Evolutionary conservation across 192 early-diverging fungal species (phyloP).

Genomic region (Coemansia sp.): DNA sequence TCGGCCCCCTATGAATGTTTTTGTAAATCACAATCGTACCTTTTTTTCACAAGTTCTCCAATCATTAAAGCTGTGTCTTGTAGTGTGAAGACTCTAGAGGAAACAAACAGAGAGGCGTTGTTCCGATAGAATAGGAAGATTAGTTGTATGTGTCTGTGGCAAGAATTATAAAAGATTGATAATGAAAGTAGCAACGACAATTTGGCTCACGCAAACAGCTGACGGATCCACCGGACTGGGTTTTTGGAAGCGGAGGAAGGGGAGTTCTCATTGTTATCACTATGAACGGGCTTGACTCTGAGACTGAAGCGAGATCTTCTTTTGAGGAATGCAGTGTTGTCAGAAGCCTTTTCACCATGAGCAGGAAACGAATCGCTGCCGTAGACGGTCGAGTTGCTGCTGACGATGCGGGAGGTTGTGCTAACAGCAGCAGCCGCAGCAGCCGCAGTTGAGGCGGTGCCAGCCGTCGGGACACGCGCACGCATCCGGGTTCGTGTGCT

Average conservation of each 20-base stretch:
- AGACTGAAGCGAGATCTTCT: not conserved
- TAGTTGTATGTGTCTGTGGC: no score
- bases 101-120: not conserved
- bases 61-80: no score
- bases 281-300: not conserved
- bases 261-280: no score
- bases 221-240: conserved; percentile 16
- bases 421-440: no score
- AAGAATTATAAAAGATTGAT: no score
- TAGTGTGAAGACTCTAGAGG: not conserved
- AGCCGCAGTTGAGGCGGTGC: not conserved
- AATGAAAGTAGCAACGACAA: not conserved
- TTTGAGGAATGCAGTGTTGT: no score
- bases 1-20: not conserved
- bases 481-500: conserved; percentile 13
- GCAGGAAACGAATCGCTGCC: not conserved
- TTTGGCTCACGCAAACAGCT: conserved; percentile 6
- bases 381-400: conserved; percentile 20
- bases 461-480: not conserved
- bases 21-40: not conserved
- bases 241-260: not conserved
- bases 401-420: conserved; percentile 9
- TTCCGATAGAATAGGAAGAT: no score
- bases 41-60: no score
- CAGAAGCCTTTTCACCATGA: not conserved